A percentile compares a stretch with the other conserved stretches of the same genome.
These are phyloP conservation scores for Cordyceps farinosa DNA, from an alignment of 2,329 filamentous ascomycete genomes.

Conservation along the genomic window DNA sequence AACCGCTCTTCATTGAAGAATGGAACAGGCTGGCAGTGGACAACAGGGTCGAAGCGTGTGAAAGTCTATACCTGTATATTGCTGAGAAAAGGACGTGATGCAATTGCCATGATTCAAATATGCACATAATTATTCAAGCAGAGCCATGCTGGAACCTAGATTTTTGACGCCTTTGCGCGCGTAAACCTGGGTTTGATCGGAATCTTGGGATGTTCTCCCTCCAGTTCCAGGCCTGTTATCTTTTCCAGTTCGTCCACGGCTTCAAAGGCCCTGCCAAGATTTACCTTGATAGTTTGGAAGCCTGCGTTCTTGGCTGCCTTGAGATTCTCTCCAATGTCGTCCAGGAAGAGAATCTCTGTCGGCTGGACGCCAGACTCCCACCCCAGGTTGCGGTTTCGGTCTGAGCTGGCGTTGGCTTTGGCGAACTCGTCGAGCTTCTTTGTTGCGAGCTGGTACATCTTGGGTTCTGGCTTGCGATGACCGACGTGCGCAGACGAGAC, in stretches of 20 bases:
- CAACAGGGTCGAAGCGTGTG: constrained; percentile 27
- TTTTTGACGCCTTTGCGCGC: constrained; percentile 38
- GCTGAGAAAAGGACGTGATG: constrained; percentile 18
- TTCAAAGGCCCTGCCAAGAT: constrained; percentile 70
- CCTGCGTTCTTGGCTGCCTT: constrained; percentile 73
- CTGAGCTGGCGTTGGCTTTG: constrained; percentile 43
- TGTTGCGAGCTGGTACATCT: constrained; percentile 75
- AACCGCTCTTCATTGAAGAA: constrained; percentile 29
- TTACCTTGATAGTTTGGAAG: constrained; percentile 80
- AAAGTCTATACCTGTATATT: constrained; percentile 21
- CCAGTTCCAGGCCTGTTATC: constrained; percentile 64
- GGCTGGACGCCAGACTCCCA: constrained; percentile 53
- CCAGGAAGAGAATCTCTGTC: constrained; percentile 77
- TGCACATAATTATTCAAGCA: neutral
- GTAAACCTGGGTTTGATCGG: constrained; percentile 39
- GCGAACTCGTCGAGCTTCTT: constrained; percentile 62
- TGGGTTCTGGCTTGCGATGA: constrained; percentile 79
- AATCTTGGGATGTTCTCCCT: constrained; percentile 51
- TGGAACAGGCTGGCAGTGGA: constrained; percentile 30
- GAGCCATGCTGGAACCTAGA: constrained; percentile 29
- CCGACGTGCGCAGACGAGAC: constrained; percentile 83
- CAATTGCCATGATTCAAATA: constrained; percentile 17
- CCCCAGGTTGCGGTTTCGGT: constrained; percentile 37
- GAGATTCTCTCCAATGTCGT: constrained; percentile 92
- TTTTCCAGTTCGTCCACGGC: constrained; percentile 79